Evolutionary conservation across 2,329 filamentous ascomycete genomes (phyloP), one percentile per base, ranked within the genome.

Genomic region (Pseudophaeomoniella oleicola): DNA sequence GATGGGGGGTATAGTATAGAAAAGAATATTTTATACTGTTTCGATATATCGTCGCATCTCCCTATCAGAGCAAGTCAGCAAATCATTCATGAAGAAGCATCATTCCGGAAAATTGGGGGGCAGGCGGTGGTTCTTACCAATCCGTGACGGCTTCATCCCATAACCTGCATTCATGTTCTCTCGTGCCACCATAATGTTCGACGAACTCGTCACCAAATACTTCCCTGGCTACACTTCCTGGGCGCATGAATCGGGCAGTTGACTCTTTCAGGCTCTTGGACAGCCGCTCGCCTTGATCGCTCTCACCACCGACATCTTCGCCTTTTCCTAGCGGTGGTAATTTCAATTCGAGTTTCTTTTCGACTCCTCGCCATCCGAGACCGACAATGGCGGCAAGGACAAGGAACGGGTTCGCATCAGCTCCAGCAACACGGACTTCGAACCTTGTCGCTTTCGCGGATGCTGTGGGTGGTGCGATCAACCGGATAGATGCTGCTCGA

Each of bases 81-180:
- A 30, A 9, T 16, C 15, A 29, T 17, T 13, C 22, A n/a, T 19
- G 6, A 16, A 13, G 16, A 34, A 38, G 13, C 30, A 13, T 32
- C 22, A 19, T 33, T 33, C 10, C 31, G 31, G 10, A 10, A 16
- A 10, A 10, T 13, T 35, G 13, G 5, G 6, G 13, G 19, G 15
- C 6, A 36, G 30, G 18, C 12, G 27, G 9, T 5, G 9, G 9
- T 10, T 76, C 81, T 57, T 68, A 88, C 86, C 88, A 96, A 58
- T 96, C 90, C 14, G 90, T 96, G 4, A 96, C 88, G 2, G 87
- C 87, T 57, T 96, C 88, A 50, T 96, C 87, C 81, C 83, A 98
- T 14, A 94, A 60, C 42, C 82, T 67, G 40, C 90, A 71, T 60
- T 98, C 90, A 58, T 98, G 87, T 56, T 93, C 80, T 44, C 90